Conservation (phyloP, 1,139 yeast genomes). For the Suhomyces wounanorum region DNA sequence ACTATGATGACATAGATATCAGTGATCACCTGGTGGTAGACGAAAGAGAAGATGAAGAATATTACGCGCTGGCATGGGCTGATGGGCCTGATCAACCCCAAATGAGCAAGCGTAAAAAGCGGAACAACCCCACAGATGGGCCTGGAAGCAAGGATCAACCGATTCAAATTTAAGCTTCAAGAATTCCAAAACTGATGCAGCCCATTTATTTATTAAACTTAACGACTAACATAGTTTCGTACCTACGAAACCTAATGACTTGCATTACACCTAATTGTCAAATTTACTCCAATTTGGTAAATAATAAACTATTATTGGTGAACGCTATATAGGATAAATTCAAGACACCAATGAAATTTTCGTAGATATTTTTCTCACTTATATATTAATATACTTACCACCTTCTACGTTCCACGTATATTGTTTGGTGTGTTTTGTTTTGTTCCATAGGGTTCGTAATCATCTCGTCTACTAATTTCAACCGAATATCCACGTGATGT, state of each 20-base stretch:
- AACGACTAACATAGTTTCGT: neutral
- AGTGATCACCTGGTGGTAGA: constrained; percentile 26
- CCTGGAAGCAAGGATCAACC: constrained; percentile 8
- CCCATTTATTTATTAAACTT: neutral
- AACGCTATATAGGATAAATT: neutral
- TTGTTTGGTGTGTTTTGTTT: neutral
- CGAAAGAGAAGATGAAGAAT: constrained; percentile 28
- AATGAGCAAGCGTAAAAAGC: constrained; percentile 10
- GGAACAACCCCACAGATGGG: neutral
- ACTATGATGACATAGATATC: constrained; percentile 30
- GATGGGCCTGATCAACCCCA: constrained; percentile 2
- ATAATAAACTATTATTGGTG: neutral
- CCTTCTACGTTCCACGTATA: no score
- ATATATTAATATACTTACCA: no score
- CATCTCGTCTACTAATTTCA: neutral
- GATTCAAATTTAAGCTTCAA: neutral
- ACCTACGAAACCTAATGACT: neutral
- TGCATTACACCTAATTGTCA: neutral
- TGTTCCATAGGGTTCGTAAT: neutral
- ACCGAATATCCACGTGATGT: neutral
- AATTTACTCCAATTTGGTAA: neutral
- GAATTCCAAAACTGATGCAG: neutral
- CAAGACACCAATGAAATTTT: neutral
- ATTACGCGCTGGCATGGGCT: constrained; percentile 25
- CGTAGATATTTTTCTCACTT: no score